Conservation (phyloP, 2,329 filamentous ascomycete species). For the Teratosphaeria epicoccoides region DNA sequence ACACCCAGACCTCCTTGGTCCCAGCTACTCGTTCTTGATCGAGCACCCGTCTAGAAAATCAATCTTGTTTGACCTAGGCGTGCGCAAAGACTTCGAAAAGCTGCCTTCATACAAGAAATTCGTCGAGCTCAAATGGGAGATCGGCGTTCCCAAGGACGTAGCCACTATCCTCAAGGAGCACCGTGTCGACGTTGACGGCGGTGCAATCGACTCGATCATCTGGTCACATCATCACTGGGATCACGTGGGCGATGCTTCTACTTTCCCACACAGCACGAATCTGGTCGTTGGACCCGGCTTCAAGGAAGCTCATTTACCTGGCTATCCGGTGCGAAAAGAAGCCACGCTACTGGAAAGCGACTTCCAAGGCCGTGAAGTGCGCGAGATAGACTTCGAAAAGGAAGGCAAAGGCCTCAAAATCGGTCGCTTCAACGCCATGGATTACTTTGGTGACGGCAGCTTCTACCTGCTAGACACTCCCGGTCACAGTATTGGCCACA, state of each 20-base stretch:
- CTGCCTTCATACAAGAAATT: constrained; percentile 26
- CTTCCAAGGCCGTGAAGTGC: constrained; percentile 29
- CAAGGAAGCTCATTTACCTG: constrained; percentile 32
- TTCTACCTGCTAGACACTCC: constrained; percentile 47
- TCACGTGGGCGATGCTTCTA: constrained; percentile 28
- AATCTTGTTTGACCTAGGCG: constrained; percentile 39
- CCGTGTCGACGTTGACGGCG: constrained; percentile 29
- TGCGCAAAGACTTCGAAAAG: constrained; percentile 37
- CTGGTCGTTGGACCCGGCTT: constrained; percentile 41
- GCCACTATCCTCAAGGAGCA: constrained; percentile 32
- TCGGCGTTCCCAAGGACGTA: constrained; percentile 35
- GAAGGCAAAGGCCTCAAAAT: constrained; percentile 29
- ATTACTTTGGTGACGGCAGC: constrained; percentile 47
- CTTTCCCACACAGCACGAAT: constrained; percentile 33
- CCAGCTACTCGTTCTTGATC: constrained; percentile 39
- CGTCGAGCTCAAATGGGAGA: constrained; percentile 22
- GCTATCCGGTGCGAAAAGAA: constrained; percentile 33
- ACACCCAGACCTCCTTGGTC: constrained; percentile 27
- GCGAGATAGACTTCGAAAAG: constrained; percentile 27
- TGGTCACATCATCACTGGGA: constrained; percentile 25
- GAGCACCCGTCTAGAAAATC: constrained; percentile 34
- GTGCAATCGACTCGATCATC: constrained; percentile 23
- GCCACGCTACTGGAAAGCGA: constrained; percentile 32
- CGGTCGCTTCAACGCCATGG: constrained; percentile 37
- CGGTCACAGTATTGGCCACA: constrained; percentile 42